Conservation (phyloP, 192 early-diverging fungal species). For the Umbelopsis ramanniana region DNA sequence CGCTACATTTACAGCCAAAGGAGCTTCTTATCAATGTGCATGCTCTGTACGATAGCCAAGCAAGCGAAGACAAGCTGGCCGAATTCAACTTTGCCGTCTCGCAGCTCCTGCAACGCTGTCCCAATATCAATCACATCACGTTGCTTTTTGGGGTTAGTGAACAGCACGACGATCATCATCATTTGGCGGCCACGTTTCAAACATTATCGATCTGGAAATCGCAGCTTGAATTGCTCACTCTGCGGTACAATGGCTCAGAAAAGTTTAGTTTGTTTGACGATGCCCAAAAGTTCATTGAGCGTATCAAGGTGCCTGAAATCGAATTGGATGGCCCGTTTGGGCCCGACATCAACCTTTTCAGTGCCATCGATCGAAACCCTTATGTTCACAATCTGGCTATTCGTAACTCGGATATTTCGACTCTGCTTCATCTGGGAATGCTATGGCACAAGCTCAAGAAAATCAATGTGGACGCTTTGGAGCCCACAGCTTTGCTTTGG, state of each 20-base stretch:
- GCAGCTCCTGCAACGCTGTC: neutral
- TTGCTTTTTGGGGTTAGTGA: constrained; percentile 16
- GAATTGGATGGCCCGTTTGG: constrained; percentile 17
- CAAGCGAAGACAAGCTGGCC: neutral
- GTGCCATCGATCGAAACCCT: neutral
- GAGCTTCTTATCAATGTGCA: neutral
- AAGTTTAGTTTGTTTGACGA: constrained; percentile 2
- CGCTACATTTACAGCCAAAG: neutral
- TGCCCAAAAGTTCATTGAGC: constrained; percentile 13
- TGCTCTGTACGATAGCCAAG: neutral
- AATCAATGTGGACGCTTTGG: constrained; percentile 8
- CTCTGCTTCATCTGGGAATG: constrained; percentile 10
- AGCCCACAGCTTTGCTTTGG: constrained; percentile 4
- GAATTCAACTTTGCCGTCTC: neutral
- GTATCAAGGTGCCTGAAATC: neutral
- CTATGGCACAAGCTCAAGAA: constrained; percentile 15
- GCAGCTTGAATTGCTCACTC: constrained; percentile 13
- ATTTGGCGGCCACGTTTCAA: constrained; percentile 15
- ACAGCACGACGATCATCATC: neutral
- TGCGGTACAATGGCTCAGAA: neutral
- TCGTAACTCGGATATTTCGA: constrained; percentile 6
- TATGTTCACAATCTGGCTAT: constrained; percentile 9
- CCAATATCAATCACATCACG: constrained; percentile 10
- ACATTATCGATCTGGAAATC: constrained; percentile 4
- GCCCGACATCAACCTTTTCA: constrained; percentile 10